These are phyloP conservation scores for Drosera spatulata DNA, from an alignment of 179 eudicot species.

Conservation along the genomic window DNA sequence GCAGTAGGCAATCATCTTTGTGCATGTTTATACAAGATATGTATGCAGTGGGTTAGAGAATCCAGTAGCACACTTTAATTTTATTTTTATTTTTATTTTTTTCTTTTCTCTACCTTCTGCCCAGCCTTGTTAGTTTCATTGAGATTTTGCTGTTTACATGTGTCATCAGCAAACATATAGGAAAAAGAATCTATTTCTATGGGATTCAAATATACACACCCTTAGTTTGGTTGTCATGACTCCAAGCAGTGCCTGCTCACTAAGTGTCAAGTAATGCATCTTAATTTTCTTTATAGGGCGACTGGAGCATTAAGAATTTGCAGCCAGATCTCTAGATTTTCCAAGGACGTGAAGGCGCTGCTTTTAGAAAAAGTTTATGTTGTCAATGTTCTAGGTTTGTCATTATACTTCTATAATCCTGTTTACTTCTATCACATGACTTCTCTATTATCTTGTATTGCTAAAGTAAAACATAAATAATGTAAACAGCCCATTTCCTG, in stretches of 20 bases:
- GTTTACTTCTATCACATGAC: not conserved
- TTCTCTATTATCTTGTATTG: not conserved
- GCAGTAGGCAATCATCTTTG: too few species aligned
- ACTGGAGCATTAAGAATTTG: conserved; percentile 7
- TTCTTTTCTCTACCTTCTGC: too few species aligned
- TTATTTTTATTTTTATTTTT: too few species aligned
- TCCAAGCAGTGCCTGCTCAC: not conserved
- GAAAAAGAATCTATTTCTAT: not conserved
- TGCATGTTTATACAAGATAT: too few species aligned
- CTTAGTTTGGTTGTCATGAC: not conserved
- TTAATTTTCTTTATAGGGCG: conserved; percentile 21
- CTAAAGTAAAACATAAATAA: not conserved
- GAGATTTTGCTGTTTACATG: too few species aligned
- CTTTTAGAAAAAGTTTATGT: conserved; percentile 52
- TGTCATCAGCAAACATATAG: too few species aligned
- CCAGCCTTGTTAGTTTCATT: too few species aligned
- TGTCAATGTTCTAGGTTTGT: conserved; percentile 62
- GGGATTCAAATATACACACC: not conserved
- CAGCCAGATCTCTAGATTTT: conserved; percentile 39
- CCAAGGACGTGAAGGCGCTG: conserved; percentile 54
- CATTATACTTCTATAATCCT: not conserved
- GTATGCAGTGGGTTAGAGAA: too few species aligned
- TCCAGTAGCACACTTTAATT: too few species aligned
- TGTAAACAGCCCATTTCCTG: too few species aligned
- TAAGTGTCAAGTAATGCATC: not conserved